A percentile compares a stretch with the other conserved stretches of the same genome.
These are phyloP conservation scores for Jimgerdemannia flammicorona DNA, from an alignment of 192 early-diverging fungal species.

Conservation along the genomic window DNA sequence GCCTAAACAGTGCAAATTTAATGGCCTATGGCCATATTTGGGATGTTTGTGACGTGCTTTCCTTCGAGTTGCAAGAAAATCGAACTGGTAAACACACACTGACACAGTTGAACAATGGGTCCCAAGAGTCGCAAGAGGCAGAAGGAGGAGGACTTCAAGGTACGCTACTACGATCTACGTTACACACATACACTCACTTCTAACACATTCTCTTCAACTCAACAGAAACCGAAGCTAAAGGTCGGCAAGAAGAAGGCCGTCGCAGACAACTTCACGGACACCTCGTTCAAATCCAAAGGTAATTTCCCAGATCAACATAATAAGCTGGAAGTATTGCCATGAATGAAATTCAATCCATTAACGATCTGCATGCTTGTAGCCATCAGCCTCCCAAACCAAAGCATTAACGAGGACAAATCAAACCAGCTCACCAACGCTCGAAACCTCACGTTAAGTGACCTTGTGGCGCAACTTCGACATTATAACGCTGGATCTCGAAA, in stretches of 20 bases:
- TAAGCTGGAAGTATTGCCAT: background rate
- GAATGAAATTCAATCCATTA: conserved; percentile 3
- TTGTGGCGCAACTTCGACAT: conserved; percentile 74
- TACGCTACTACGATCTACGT: conserved; percentile 15
- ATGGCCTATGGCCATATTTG: too few relatives aligned
- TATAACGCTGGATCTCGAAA: conserved; percentile 61
- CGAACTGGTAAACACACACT: too few relatives aligned
- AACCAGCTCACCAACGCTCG: conserved; percentile 65
- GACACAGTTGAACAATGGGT: background rate
- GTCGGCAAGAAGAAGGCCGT: conserved; percentile 84
- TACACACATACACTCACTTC: conserved; percentile 1
- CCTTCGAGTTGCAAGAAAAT: too few relatives aligned
- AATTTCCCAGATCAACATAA: conserved; percentile 1
- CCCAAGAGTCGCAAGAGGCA: conserved; percentile 39
- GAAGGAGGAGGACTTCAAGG: conserved; percentile 77
- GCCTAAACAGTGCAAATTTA: too few relatives aligned
- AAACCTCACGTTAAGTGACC: conserved; percentile 73
- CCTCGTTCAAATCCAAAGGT: conserved; percentile 79
- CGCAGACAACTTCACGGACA: conserved; percentile 73
- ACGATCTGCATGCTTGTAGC: conserved; percentile 33
- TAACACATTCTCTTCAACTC: background rate
- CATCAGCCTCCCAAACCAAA: conserved; percentile 78
- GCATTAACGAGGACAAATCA: conserved; percentile 73
- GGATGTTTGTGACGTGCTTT: background rate
- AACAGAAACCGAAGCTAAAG: conserved; percentile 86